Percentiles rank a stretch among this genome's conserved stretches.
These are phyloP conservation scores for Leccinum obscurum DNA, from an alignment of 768 basidiomycete genomes.

Conservation along the genomic window DNA sequence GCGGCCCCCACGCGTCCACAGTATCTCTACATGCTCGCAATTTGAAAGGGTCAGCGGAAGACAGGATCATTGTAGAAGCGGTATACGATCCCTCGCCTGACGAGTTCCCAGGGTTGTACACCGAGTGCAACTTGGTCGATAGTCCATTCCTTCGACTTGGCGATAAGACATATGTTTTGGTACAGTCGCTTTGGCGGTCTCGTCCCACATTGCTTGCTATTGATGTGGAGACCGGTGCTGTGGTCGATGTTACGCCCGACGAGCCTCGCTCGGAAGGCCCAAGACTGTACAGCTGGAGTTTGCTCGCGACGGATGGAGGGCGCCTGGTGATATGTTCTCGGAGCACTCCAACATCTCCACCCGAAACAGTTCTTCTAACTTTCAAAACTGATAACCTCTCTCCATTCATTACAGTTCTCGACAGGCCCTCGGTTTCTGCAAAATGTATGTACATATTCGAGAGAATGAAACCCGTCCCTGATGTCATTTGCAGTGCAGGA, in stretches of 20 bases:
- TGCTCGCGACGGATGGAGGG: slow-evolving; percentile 49
- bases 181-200: slow-evolving; percentile 55
- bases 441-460: slow-evolving; percentile 34
- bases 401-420: slow-evolving; percentile 33
- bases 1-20: slow-evolving; percentile 62
- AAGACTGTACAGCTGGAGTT: slow-evolving; percentile 50
- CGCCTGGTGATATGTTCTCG: slow-evolving; percentile 48
- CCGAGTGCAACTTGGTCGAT: slow-evolving; percentile 45
- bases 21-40: slow-evolving; percentile 43
- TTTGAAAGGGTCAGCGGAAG: slow-evolving; percentile 21
- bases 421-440: slow-evolving; percentile 40
- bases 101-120: slow-evolving; percentile 66
- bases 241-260: slow-evolving; percentile 35
- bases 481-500: slow-evolving; percentile 37
- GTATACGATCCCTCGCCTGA: slow-evolving; percentile 39
- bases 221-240: slow-evolving; percentile 38
- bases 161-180: slow-evolving; percentile 24
- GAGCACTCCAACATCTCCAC: slow-evolving; percentile 48
- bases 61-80: slow-evolving; percentile 39
- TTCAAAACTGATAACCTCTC: slow-evolving; percentile 21
- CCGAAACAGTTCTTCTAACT: slow-evolving; percentile 50
- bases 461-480: not conserved
- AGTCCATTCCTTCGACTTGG: slow-evolving; percentile 39
- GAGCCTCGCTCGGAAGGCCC: not conserved
- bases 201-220: slow-evolving; percentile 51